These are phyloP conservation scores for Dryas drummondii DNA, from an alignment of 306 rosid genomes.

Conservation along the genomic window DNA sequence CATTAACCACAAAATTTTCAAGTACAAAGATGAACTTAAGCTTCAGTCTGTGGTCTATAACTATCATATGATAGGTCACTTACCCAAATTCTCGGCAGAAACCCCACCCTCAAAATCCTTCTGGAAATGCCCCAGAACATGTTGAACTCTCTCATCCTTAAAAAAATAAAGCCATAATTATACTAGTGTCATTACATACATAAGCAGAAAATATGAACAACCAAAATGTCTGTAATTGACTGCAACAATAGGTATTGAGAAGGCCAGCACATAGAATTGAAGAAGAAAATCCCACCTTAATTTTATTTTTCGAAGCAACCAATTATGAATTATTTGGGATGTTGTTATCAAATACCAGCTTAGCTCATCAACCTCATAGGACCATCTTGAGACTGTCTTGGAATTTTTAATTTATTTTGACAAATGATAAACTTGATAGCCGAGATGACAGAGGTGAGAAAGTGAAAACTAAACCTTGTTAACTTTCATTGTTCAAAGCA, in stretches of 20 bases:
- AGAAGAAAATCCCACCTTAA: background rate
- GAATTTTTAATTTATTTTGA: background rate
- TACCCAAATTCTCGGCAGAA: constrained; percentile 70
- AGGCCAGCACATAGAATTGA: background rate
- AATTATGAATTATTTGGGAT: background rate
- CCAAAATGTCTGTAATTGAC: background rate
- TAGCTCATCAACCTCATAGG: background rate
- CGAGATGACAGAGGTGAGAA: background rate
- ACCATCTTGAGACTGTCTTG: background rate
- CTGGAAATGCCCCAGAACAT: constrained; percentile 71
- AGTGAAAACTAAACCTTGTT: background rate
- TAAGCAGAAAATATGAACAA: background rate
- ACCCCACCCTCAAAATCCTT: constrained; percentile 72
- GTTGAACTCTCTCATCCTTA: constrained; percentile 56
- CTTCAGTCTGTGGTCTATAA: constrained; percentile 31
- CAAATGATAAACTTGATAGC: background rate
- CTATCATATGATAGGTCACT: constrained; percentile 31
- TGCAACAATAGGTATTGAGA: background rate
- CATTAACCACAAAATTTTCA: constrained; percentile 16
- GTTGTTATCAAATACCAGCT: background rate
- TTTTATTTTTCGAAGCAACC: background rate
- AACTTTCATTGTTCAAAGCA: background rate
- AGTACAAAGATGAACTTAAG: constrained; percentile 25
- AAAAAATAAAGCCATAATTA: background rate
- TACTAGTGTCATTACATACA: background rate